Evolutionary conservation across 768 basidiomycete species (phyloP).

Genomic region (Cystobasidiopsis lactophilus): DNA sequence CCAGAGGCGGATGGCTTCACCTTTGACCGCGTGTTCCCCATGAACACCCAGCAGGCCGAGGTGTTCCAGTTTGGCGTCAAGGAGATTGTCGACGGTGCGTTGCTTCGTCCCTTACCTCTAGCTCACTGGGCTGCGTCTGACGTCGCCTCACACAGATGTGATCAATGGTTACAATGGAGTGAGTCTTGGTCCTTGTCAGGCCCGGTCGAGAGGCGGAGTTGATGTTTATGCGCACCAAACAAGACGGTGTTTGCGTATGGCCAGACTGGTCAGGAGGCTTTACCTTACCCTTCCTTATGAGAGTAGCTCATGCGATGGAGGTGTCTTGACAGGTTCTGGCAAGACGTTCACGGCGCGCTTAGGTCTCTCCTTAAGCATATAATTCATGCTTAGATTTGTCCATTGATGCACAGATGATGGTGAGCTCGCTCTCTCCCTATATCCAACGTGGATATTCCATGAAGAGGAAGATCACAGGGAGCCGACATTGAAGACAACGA

Average conservation of each 20-base stretch:
- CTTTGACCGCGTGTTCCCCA: conserved; percentile 88
- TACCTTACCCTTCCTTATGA: too few species aligned
- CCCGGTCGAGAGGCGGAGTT: too few species aligned
- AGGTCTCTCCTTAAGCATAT: too few species aligned
- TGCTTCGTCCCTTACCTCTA: neutral
- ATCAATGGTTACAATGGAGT: conserved; percentile 88
- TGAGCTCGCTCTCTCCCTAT: neutral
- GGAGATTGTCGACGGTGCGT: conserved; percentile 73
- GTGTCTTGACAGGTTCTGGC: conserved; percentile 39
- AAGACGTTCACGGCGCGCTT: conserved; percentile 99
- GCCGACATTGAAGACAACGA: conserved; percentile 90
- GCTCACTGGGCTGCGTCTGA: neutral
- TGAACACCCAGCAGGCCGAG: conserved; percentile 69
- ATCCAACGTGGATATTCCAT: too few species aligned
- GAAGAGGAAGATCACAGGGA: conserved; percentile 52
- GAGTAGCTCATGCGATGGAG: neutral
- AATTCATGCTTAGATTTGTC: too few species aligned
- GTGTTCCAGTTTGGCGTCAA: conserved; percentile 98
- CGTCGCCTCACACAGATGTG: conserved; percentile 49
- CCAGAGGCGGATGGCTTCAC: conserved; percentile 96
- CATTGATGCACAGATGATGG: neutral
- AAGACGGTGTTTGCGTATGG: conserved; percentile 61
- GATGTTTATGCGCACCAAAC: too few species aligned
- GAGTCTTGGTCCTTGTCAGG: too few species aligned
- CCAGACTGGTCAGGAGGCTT: conserved; percentile 29